Evolutionary conservation across 202 grass and related monocot genomes (phyloP).

Genomic region (Eragrostis tef): DNA sequence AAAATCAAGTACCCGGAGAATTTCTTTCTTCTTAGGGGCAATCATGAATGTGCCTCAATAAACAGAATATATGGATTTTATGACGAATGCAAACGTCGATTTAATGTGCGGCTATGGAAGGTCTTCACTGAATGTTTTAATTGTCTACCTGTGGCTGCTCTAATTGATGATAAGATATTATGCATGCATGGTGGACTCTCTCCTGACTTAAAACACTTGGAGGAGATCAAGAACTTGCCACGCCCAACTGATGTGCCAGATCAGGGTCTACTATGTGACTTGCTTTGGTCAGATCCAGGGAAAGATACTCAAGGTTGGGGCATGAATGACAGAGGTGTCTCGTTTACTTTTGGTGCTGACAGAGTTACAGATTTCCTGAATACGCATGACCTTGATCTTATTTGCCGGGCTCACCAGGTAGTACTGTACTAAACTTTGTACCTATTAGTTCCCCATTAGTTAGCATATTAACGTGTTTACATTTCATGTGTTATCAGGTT

Average conservation of each 20-base stretch:
- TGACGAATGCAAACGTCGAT: constrained; percentile 89
- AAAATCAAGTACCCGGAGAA: constrained; percentile 95
- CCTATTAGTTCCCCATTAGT: constrained; percentile 1
- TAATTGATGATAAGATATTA: constrained; percentile 97
- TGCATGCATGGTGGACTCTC: constrained; percentile 97
- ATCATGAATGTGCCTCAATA: constrained; percentile 93
- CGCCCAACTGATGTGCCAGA: constrained; percentile 83
- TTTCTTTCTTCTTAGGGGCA: constrained; percentile 81
- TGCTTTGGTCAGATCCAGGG: constrained; percentile 95
- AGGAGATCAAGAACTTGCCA: constrained; percentile 71
- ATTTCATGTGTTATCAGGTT: constrained; percentile 67
- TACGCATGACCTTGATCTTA: constrained; percentile 83
- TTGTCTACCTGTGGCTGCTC: constrained; percentile 82
- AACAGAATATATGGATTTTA: constrained; percentile 99
- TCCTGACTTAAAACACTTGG: constrained; percentile 69
- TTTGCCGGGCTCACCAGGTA: constrained; percentile 93
- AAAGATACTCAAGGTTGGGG: constrained; percentile 87
- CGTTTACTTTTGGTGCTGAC: constrained; percentile 84
- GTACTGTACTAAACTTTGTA: not conserved
- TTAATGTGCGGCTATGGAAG: constrained; percentile 90
- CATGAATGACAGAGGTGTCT: constrained; percentile 91
- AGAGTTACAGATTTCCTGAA: constrained; percentile 78
- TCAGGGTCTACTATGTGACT: constrained; percentile 76
- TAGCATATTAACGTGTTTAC: constrained; percentile 9
- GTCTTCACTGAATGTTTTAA: constrained; percentile 96